Percentiles rank a stretch among this genome's conserved stretches.
These are phyloP conservation scores for Tricholoma saponaceum DNA, from an alignment of 768 basidiomycete species.

Conservation along the genomic window DNA sequence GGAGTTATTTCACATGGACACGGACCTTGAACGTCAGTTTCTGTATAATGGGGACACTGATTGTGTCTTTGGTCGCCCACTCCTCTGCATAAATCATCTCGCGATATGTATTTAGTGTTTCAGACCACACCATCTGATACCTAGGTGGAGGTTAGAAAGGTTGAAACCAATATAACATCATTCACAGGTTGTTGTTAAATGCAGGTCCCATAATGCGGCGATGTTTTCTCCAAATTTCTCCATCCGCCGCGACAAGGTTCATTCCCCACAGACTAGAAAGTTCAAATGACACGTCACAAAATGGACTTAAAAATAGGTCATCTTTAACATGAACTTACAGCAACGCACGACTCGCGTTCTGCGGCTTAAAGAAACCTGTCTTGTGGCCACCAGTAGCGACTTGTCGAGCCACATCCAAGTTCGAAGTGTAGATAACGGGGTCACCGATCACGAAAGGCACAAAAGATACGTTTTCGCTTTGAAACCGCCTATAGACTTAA, in stretches of 20 bases:
- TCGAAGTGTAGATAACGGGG: slow-evolving; percentile 37
- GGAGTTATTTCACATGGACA: background rate
- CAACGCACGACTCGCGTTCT: slow-evolving; percentile 24
- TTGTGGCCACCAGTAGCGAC: slow-evolving; percentile 36
- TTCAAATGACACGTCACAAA: slow-evolving; percentile 7
- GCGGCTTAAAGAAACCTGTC: slow-evolving; percentile 37
- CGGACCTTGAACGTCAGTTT: slow-evolving; percentile 28
- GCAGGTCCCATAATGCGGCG: slow-evolving; percentile 40
- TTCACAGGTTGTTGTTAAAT: slow-evolving; percentile 38
- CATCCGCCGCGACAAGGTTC: slow-evolving; percentile 41
- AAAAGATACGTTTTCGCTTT: slow-evolving; percentile 35
- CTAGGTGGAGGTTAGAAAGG: slow-evolving; percentile 11
- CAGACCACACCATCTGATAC: slow-evolving; percentile 32
- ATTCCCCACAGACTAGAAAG: slow-evolving; percentile 38
- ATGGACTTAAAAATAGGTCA: background rate
- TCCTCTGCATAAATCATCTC: slow-evolving; percentile 30
- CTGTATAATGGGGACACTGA: slow-evolving; percentile 23
- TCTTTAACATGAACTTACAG: slow-evolving; percentile 21
- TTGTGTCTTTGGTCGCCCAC: slow-evolving; percentile 17
- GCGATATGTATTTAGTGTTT: slow-evolving; percentile 26
- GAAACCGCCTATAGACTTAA: slow-evolving; percentile 31
- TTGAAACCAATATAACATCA: background rate
- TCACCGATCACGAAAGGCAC: slow-evolving; percentile 35
- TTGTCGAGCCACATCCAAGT: slow-evolving; percentile 44
- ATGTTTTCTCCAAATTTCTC: slow-evolving; percentile 42